Evolutionary conservation across 2,329 filamentous ascomycete species (phyloP).

Genomic region (Pseudogymnoascus sp.): DNA sequence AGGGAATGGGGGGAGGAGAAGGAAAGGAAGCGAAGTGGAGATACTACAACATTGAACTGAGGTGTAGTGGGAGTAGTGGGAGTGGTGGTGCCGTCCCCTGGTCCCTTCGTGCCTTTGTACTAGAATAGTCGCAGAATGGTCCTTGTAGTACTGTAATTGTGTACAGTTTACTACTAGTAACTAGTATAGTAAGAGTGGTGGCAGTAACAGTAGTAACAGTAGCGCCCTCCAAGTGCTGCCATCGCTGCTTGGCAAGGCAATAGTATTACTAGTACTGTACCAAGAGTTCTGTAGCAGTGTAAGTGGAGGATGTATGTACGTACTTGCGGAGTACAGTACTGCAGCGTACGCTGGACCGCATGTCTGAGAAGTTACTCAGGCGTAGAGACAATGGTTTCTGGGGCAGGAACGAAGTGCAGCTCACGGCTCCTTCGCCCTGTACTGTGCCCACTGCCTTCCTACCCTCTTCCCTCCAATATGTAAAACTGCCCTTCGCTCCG

Average conservation of each 20-base stretch:
- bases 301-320: not conserved
- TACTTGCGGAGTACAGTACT: not conserved
- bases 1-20: not conserved
- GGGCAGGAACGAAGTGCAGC: not conserved
- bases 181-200: not conserved
- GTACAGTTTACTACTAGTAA: not conserved
- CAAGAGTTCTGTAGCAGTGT: not conserved
- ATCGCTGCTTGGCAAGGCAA: conserved; percentile 2
- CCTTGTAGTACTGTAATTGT: not conserved
- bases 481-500: not conserved
- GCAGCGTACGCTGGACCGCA: not conserved
- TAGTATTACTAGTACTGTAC: not conserved
- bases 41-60: not conserved
- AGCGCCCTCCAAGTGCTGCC: not conserved
- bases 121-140: not conserved
- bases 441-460: not conserved
- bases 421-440: not conserved
- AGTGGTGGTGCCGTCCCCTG: not conserved
- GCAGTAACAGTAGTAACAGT: not conserved
- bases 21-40: conserved; percentile 2
- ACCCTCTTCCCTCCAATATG: not conserved
- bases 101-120: conserved; percentile 1
- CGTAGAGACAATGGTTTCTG: not conserved
- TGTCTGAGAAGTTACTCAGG: not conserved
- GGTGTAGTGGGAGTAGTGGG: not conserved